These are phyloP conservation scores for Pisolithus marmoratus DNA, from an alignment of 768 basidiomycete species.

Conservation along the genomic window DNA sequence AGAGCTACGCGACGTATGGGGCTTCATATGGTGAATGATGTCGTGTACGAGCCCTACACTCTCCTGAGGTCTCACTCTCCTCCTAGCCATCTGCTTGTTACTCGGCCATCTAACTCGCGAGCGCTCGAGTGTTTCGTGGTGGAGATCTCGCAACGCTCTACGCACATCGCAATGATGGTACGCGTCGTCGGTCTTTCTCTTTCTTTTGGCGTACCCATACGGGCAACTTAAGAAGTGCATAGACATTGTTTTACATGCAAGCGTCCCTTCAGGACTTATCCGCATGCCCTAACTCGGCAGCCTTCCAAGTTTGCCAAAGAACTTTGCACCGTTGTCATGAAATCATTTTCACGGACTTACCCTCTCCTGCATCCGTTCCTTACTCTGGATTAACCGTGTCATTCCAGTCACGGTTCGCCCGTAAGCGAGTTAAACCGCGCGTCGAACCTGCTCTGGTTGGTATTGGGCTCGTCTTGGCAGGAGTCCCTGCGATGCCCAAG, in stretches of 20 bases:
- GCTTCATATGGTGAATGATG: slow-evolving; percentile 69
- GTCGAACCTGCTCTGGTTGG: slow-evolving; percentile 77
- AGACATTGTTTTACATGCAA: slow-evolving; percentile 99
- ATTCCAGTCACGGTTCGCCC: slow-evolving; percentile 41
- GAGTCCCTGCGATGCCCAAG: slow-evolving; percentile 67
- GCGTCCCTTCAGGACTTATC: slow-evolving; percentile 81
- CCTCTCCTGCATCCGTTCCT: slow-evolving; percentile 58
- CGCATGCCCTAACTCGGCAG: slow-evolving; percentile 48
- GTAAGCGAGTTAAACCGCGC: slow-evolving; percentile 67
- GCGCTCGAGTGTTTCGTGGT: slow-evolving; percentile 94
- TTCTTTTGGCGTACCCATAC: neutral
- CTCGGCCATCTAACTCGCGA: slow-evolving; percentile 83
- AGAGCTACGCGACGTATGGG: slow-evolving; percentile 83
- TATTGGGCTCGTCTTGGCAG: slow-evolving; percentile 75
- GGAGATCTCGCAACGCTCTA: slow-evolving; percentile 82
- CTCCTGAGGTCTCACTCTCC: slow-evolving; percentile 13
- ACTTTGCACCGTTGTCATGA: slow-evolving; percentile 89
- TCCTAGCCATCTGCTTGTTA: slow-evolving; percentile 85
- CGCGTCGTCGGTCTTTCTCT: slow-evolving; percentile 33
- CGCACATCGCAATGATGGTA: slow-evolving; percentile 93
- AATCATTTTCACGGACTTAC: slow-evolving; percentile 90
- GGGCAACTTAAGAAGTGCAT: slow-evolving; percentile 5
- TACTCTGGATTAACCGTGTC: slow-evolving; percentile 58
- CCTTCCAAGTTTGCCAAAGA: slow-evolving; percentile 89
- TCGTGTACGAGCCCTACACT: neutral